phyloP scores from a whole-genome alignment of 805 yeast genomes.

The Myxozyma nipponensis region DNA sequence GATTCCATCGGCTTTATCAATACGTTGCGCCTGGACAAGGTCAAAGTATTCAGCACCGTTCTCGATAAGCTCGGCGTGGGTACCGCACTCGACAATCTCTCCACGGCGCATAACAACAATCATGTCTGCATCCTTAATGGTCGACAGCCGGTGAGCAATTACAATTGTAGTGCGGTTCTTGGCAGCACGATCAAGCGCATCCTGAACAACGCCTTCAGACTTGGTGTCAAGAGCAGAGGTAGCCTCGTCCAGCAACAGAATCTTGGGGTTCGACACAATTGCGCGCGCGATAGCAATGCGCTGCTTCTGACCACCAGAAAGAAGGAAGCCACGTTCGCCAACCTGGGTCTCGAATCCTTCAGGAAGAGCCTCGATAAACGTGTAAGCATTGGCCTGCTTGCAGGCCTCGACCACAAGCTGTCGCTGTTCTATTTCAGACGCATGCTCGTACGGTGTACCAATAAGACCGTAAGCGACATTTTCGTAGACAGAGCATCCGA shows the following conservation, averaged over 20 bases:
- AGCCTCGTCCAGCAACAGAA: conserved; percentile 60
- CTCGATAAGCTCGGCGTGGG: conserved; percentile 39
- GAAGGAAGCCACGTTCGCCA: conserved; percentile 55
- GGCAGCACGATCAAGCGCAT: conserved; percentile 42
- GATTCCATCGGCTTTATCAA: conserved; percentile 5
- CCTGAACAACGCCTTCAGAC: conserved; percentile 57
- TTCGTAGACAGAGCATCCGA: conserved; percentile 79
- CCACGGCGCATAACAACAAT: conserved; percentile 51
- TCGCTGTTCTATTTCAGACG: conserved; percentile 39
- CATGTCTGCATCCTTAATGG: conserved; percentile 64
- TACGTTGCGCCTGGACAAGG: conserved; percentile 41
- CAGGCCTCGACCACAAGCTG: conserved; percentile 43
- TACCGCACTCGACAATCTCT: conserved; percentile 48
- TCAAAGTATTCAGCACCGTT: conserved; percentile 33
- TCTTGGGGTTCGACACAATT: conserved; percentile 50
- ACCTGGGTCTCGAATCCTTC: conserved; percentile 47
- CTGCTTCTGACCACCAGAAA: conserved; percentile 68
- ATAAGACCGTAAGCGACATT: conserved; percentile 73
- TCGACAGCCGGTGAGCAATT: conserved; percentile 85
- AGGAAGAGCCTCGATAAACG: conserved; percentile 50
- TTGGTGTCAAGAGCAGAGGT: conserved; percentile 62
- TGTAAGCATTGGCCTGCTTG: conserved; percentile 49
- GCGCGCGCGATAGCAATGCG: conserved; percentile 62
- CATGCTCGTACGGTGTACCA: conserved; percentile 33
- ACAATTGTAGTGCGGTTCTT: conserved; percentile 56